phyloP scores from a whole-genome alignment of 345 rosid species.

The Pseudoturritis turrita region DNA sequence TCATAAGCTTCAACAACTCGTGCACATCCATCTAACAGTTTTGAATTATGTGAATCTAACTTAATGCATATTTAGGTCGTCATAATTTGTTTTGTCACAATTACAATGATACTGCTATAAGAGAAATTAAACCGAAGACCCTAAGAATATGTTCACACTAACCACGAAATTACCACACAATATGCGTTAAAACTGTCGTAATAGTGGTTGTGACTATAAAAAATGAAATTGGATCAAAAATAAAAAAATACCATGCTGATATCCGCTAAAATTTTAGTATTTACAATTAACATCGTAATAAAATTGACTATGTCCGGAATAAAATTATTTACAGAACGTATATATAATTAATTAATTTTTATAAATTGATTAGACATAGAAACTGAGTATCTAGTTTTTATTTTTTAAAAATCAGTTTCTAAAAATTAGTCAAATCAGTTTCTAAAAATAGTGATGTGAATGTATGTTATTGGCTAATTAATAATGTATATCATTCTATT shows the following conservation, averaged over 20 bases:
- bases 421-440: no score
- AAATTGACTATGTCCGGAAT: no score
- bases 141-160: neutral
- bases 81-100: neutral
- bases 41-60: neutral
- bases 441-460: neutral
- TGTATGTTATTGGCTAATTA: neutral
- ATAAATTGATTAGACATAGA: no score
- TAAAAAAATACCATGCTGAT: no score
- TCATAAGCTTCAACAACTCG: slow-evolving; percentile 18
- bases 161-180: no score
- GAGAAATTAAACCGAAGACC: neutral
- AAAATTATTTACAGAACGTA: no score
- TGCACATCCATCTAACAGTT: slow-evolving; percentile 8
- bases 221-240: no score
- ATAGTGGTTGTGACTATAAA: no score
- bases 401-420: no score
- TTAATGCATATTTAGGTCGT: neutral
- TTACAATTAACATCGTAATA: neutral
- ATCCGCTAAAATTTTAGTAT: no score
- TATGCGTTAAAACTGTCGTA: neutral
- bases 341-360: no score
- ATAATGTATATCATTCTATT: neutral
- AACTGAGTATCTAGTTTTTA: neutral
- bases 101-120: neutral